Percentiles rank a stretch among this genome's conserved stretches.
Conservation (phyloP, 495 filamentous ascomycete species). For the Trichoderma parareesei region DNA sequence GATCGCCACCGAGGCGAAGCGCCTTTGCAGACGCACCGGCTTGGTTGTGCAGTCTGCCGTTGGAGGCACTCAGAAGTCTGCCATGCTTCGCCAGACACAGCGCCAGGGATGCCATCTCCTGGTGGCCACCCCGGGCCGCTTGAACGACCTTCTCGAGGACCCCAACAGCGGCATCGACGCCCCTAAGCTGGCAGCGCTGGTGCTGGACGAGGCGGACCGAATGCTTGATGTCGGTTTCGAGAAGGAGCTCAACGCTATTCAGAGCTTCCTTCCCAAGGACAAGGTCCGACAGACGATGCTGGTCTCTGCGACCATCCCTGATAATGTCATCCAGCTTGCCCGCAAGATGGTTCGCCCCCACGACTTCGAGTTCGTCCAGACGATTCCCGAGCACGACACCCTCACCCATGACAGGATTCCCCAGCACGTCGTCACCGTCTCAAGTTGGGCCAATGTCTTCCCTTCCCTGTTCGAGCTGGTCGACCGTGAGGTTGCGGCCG, state of each 20-base stretch:
- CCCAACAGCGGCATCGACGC: conserved; percentile 53
- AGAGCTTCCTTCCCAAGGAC: conserved; percentile 50
- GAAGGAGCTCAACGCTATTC: conserved; percentile 65
- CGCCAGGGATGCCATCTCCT: conserved; percentile 77
- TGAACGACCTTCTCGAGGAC: conserved; percentile 78
- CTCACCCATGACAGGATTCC: conserved; percentile 79
- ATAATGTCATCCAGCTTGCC: conserved; percentile 73
- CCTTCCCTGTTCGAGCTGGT: conserved; percentile 71
- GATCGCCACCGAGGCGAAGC: conserved; percentile 75
- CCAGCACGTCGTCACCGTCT: conserved; percentile 58
- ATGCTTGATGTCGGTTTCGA: conserved; percentile 85
- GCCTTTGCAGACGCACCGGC: conserved; percentile 56
- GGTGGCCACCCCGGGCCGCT: conserved; percentile 82
- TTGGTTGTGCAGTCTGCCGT: conserved; percentile 80
- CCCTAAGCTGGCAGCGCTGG: conserved; percentile 67
- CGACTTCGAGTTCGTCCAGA: conserved; percentile 76
- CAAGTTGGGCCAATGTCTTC: conserved; percentile 65
- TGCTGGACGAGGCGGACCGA: conserved; percentile 91
- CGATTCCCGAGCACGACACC: conserved; percentile 67
- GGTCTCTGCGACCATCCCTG: conserved; percentile 87
- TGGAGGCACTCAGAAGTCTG: conserved; percentile 70
- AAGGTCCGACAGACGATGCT: conserved; percentile 80
- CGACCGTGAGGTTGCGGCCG: conserved; percentile 42
- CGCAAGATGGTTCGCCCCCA: conserved; percentile 38
- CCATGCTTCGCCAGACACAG: conserved; percentile 54